Evolutionary conservation across 2,329 filamentous ascomycete species (phyloP).

Genomic region (Aureobasidium sp.): DNA sequence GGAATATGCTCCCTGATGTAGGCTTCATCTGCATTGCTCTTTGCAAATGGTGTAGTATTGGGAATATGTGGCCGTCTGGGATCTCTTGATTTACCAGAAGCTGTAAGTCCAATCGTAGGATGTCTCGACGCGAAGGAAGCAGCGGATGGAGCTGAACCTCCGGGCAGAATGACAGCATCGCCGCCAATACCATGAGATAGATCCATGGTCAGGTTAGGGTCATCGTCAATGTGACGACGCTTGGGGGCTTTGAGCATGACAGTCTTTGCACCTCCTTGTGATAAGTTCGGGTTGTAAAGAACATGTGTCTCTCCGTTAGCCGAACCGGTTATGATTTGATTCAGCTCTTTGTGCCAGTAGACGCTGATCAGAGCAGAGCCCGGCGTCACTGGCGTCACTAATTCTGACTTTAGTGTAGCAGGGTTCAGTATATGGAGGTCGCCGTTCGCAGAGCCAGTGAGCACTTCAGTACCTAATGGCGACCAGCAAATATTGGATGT

Average conservation of each 20-base stretch:
- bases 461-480: constrained; percentile 72
- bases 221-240: constrained; percentile 90
- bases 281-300: constrained; percentile 82
- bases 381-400: constrained; percentile 82
- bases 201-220: constrained; percentile 79
- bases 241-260: constrained; percentile 93
- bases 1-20: constrained; percentile 85
- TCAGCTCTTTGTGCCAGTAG: constrained; percentile 88
- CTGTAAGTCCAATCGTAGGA: constrained; percentile 67
- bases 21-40: constrained; percentile 80
- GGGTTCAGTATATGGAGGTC: constrained; percentile 90
- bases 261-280: constrained; percentile 70
- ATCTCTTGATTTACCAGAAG: constrained; percentile 68
- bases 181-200: constrained; percentile 72
- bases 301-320: constrained; percentile 85
- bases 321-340: constrained; percentile 91
- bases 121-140: constrained; percentile 52
- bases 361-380: constrained; percentile 76
- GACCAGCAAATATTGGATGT: constrained; percentile 54
- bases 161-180: constrained; percentile 63
- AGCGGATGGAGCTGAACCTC: constrained; percentile 33
- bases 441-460: constrained; percentile 81
- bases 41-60: constrained; percentile 79
- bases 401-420: constrained; percentile 76
- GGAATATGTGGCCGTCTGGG: constrained; percentile 81